Percentiles rank a stretch among this genome's conserved stretches.
Evolutionary conservation across 176 grass and related monocot species (phyloP).

Genomic region (Puccinellia tenuiflora): DNA sequence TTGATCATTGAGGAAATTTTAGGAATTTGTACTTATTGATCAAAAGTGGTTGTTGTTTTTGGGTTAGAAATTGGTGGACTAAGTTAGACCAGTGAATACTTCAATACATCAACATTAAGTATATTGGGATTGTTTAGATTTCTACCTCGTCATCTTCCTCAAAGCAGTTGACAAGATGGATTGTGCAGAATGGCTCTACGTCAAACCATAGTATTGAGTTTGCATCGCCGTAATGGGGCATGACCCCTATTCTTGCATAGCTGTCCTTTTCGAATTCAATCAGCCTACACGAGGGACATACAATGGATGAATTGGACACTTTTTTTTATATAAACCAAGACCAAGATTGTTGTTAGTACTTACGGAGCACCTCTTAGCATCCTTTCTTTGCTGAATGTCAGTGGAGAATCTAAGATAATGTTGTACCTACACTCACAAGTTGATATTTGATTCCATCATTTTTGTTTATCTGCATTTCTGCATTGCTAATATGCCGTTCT

Average conservation of each 20-base stretch:
- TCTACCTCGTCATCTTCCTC: constrained; percentile 26
- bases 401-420: constrained; percentile 30
- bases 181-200: constrained; percentile 25
- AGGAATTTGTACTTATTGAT: background rate
- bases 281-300: background rate
- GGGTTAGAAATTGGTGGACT: background rate
- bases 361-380: constrained; percentile 16
- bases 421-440: constrained; percentile 20
- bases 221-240: constrained; percentile 31
- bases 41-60: background rate
- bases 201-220: constrained; percentile 29
- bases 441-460: background rate
- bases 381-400: constrained; percentile 15
- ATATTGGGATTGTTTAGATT: background rate
- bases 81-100: background rate
- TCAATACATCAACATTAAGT: background rate
- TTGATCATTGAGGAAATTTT: background rate
- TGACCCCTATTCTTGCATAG: constrained; percentile 32
- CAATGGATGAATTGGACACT: background rate
- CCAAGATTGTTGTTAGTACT: background rate
- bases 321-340: background rate
- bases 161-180: constrained; percentile 29
- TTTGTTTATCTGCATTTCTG: background rate
- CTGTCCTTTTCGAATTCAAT: constrained; percentile 23
- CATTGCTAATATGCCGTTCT: background rate